Conservation (phyloP, 2,329 filamentous ascomycete genomes). For the Davidsoniella eucalypti region DNA sequence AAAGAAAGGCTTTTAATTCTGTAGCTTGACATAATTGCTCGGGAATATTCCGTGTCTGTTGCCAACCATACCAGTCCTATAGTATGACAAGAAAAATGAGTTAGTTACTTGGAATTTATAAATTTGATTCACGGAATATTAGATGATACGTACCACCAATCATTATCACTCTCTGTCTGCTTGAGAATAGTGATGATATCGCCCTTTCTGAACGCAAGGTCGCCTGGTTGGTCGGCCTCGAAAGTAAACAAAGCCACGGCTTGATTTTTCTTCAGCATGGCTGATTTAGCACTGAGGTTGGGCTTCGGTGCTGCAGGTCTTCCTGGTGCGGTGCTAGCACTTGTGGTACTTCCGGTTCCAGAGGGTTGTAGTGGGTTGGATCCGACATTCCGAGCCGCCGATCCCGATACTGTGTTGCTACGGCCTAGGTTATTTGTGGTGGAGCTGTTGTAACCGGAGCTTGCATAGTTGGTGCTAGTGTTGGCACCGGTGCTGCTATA, state of each 20-base stretch:
- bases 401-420: conserved; percentile 30
- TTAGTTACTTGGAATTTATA: conserved; percentile 10
- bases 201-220: conserved; percentile 92
- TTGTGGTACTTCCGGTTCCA: conserved; percentile 8
- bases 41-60: conserved; percentile 83
- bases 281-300: conserved; percentile 49
- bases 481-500: not conserved
- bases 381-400: conserved; percentile 17
- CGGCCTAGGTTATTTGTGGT: conserved; percentile 23
- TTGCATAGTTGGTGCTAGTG: not conserved
- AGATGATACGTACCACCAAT: conserved; percentile 64
- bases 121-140: not conserved
- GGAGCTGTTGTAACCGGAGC: not conserved
- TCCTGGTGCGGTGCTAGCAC: conserved; percentile 37
- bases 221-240: conserved; percentile 81
- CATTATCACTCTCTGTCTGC: conserved; percentile 80
- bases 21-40: conserved; percentile 60
- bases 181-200: conserved; percentile 91
- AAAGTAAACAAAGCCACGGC: conserved; percentile 87
- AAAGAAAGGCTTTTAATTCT: conserved; percentile 23
- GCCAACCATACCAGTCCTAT: conserved; percentile 75
- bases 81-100: not conserved
- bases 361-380: conserved; percentile 9
- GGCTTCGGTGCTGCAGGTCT: conserved; percentile 83
- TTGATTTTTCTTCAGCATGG: conserved; percentile 51